phyloP scores from a whole-genome alignment of 345 rosid genomes.

The Eucalyptus albens region DNA sequence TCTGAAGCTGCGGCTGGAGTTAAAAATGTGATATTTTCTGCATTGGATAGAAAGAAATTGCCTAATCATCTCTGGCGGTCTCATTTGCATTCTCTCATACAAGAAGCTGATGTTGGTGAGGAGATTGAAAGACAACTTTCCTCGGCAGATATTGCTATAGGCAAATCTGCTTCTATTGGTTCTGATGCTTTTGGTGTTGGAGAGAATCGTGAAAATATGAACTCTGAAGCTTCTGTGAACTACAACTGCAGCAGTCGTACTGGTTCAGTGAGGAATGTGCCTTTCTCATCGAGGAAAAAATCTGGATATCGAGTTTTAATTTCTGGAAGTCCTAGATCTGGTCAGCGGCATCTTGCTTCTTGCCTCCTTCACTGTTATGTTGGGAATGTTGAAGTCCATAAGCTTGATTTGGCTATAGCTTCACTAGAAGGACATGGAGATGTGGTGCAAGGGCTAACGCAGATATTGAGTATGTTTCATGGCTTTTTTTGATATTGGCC shows the following conservation, averaged over 20 bases:
- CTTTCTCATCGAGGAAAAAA: conserved; percentile 30
- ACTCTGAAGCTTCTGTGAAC: conserved; percentile 11
- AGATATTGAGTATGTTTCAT: conserved; percentile 58
- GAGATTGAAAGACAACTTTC: conserved; percentile 55
- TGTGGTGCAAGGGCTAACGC: conserved; percentile 71
- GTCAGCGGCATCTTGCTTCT: conserved; percentile 90
- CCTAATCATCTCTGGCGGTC: conserved; percentile 54
- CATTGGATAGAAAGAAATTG: conserved; percentile 38
- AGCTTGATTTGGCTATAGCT: conserved; percentile 83
- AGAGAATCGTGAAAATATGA: conserved; percentile 7
- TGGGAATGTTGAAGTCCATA: conserved; percentile 77
- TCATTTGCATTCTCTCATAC: conserved; percentile 39
- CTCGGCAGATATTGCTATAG: conserved; percentile 40
- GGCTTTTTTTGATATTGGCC: neutral
- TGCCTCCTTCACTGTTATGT: conserved; percentile 77
- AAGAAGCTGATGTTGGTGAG: conserved; percentile 44
- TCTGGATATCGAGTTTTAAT: conserved; percentile 65
- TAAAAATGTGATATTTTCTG: conserved; percentile 46
- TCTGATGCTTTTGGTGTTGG: conserved; percentile 26
- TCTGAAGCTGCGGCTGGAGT: conserved; percentile 45
- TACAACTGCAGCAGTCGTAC: conserved; percentile 6
- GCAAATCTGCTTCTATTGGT: conserved; percentile 25
- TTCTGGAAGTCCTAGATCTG: conserved; percentile 78
- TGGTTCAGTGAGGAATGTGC: conserved; percentile 12
- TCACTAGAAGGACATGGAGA: conserved; percentile 94